Conservation (phyloP, 345 rosid species). For the Salix udensis region DNA sequence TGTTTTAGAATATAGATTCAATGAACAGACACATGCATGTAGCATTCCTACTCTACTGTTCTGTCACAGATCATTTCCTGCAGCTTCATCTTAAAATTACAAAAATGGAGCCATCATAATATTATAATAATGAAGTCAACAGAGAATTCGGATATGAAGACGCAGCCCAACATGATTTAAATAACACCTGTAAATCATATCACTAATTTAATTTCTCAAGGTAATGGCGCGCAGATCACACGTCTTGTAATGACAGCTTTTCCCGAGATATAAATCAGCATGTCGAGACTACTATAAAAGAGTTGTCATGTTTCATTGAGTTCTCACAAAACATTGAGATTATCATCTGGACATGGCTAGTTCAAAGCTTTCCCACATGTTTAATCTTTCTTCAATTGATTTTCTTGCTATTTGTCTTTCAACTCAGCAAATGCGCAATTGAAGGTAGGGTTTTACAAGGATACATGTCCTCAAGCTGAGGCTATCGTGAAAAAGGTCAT, state of each 20-base stretch:
- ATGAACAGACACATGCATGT: neutral
- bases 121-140: neutral
- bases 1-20: too few relatives aligned
- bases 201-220: neutral
- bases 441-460: too few relatives aligned
- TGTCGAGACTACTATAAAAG: conserved; percentile 11
- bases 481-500: too few relatives aligned
- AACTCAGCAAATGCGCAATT: too few relatives aligned
- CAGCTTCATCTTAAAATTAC: neutral
- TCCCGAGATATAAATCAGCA: neutral
- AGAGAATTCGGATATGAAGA: neutral
- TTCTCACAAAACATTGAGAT: too few relatives aligned
- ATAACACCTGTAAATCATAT: neutral
- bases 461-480: too few relatives aligned
- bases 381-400: too few relatives aligned
- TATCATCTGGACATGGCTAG: too few relatives aligned
- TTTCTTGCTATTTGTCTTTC: too few relatives aligned
- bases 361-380: too few relatives aligned
- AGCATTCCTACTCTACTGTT: neutral
- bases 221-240: neutral
- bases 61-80: neutral
- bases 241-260: conserved; percentile 2
- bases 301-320: neutral
- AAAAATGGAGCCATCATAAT: neutral
- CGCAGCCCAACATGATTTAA: neutral